Evolutionary conservation across 257 asterid species (phyloP), one percentile per base, ranked within the genome.

Genomic region (Nicotiana sylvestris): DNA sequence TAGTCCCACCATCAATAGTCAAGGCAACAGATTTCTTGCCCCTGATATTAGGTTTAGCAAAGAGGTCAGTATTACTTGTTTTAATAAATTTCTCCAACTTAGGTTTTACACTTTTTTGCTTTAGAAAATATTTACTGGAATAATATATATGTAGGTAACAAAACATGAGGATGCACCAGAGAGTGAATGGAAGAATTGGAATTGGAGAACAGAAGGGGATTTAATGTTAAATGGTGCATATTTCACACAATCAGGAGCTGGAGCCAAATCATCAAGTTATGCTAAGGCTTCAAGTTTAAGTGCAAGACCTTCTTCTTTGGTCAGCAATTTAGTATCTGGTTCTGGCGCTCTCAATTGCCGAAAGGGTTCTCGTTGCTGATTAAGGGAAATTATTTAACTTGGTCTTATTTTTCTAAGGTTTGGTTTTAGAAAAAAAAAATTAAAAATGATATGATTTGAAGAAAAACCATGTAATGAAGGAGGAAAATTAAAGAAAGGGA

Each of bases 191-290:
- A 94, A 94, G 37, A 67, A 60, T 39, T 94, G 98, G 97, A 89
- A 94, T 58, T 94, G 98, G 98, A 94, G 93, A 60, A 89, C 98
- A 1, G 97, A 91, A 57, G 97, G 97, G 25, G 98, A 94, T 77
- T 82, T 94, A 37, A 94, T 94, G 98, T 53, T 92, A 62, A 94
- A 94, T 16, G 98, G 98, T 58, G 98, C 98, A 12, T 92, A 30
- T 82, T 94, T 94, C 29, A 91, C 89, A 4, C 90, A 84, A 1
- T 87, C 98, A 1, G 97, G 97, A 3, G 92, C 90, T 0, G 89
- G 90, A 32, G 90, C 94, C 0, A 87, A 95, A 0, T 89, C 91
- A 16, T 80, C 92, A 33, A 89, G 88, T 16, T 89, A 84, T 80
- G 87, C 91, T 0, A 87, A 62, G 62, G 92, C 92, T 30, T 87